phyloP scores from a whole-genome alignment of 1,284 basidiomycete genomes.

The Salmacisia buchloeana region DNA sequence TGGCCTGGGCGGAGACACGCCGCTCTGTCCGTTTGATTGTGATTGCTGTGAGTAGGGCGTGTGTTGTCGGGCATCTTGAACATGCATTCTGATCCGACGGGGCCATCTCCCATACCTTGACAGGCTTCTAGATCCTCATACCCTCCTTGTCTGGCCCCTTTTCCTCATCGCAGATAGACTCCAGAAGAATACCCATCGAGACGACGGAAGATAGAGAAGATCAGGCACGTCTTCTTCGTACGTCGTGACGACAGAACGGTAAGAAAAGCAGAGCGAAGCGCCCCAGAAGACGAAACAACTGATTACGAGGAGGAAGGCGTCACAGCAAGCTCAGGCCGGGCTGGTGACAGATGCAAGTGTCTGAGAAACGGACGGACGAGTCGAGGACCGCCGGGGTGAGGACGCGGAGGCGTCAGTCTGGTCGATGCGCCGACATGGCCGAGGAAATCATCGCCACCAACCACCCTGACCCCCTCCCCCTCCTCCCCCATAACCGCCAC shows the following conservation, averaged over 20 bases:
- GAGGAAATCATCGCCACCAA: not conserved
- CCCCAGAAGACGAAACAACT: too few relatives aligned
- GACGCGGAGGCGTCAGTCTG: too few relatives aligned
- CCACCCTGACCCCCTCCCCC: not conserved
- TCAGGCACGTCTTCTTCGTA: too few relatives aligned
- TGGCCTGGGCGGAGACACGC: not conserved
- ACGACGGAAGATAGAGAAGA: too few relatives aligned
- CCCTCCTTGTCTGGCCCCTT: not conserved
- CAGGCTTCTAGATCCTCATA: not conserved
- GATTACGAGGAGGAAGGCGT: too few relatives aligned
- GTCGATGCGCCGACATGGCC: not conserved
- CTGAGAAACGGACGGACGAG: too few relatives aligned
- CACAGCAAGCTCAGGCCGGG: too few relatives aligned
- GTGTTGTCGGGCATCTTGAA: not conserved
- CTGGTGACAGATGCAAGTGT: too few relatives aligned
- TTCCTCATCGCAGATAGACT: not conserved
- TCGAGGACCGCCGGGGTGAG: too few relatives aligned
- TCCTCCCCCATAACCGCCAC: not conserved
- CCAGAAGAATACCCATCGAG: not conserved
- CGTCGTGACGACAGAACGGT: too few relatives aligned
- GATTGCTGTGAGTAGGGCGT: slow-evolving; percentile 6
- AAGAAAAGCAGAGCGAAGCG: too few relatives aligned
- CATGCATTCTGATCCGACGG: not conserved
- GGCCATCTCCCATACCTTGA: not conserved
- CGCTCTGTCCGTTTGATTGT: slow-evolving; percentile 10